phyloP scores from a whole-genome alignment of 805 yeast species.

The Candida orba region DNA sequence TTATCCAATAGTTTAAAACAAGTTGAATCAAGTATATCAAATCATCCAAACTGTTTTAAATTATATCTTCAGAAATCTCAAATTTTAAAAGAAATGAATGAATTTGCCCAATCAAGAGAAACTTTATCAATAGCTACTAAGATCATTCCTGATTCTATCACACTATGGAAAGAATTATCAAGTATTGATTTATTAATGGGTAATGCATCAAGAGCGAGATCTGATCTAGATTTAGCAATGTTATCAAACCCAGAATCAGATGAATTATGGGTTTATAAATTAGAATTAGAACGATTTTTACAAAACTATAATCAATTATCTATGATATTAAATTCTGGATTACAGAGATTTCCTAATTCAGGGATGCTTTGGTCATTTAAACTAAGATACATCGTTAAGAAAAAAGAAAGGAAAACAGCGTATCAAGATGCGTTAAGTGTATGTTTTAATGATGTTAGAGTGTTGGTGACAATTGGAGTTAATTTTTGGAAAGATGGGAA shows the following conservation, averaged over 20 bases:
- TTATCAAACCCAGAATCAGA: constrained; percentile 41
- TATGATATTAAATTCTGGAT: constrained; percentile 48
- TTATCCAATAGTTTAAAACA: constrained; percentile 32
- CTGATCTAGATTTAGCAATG: constrained; percentile 63
- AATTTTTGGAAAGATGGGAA: constrained; percentile 64
- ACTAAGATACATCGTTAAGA: constrained; percentile 35
- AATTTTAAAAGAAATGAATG: constrained; percentile 29
- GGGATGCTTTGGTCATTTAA: constrained; percentile 62
- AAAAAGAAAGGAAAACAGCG: constrained; percentile 46
- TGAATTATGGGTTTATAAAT: constrained; percentile 49
- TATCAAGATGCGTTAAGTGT: constrained; percentile 65
- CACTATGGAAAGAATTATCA: constrained; percentile 52
- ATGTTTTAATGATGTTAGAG: constrained; percentile 51
- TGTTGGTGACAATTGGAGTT: constrained; percentile 58
- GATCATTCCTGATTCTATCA: constrained; percentile 33
- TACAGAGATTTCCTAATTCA: constrained; percentile 50
- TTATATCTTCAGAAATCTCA: constrained; percentile 61
- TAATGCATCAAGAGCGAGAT: constrained; percentile 53
- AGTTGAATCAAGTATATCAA: constrained; percentile 38
- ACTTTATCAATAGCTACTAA: constrained; percentile 42
- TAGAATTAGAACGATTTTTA: constrained; percentile 47
- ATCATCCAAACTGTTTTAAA: constrained; percentile 44
- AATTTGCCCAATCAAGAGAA: constrained; percentile 38
- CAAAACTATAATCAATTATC: constrained; percentile 46
- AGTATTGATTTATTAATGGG: constrained; percentile 34